phyloP scores from a whole-genome alignment of 2,329 filamentous ascomycete genomes.

The Fusarium torreyae region DNA sequence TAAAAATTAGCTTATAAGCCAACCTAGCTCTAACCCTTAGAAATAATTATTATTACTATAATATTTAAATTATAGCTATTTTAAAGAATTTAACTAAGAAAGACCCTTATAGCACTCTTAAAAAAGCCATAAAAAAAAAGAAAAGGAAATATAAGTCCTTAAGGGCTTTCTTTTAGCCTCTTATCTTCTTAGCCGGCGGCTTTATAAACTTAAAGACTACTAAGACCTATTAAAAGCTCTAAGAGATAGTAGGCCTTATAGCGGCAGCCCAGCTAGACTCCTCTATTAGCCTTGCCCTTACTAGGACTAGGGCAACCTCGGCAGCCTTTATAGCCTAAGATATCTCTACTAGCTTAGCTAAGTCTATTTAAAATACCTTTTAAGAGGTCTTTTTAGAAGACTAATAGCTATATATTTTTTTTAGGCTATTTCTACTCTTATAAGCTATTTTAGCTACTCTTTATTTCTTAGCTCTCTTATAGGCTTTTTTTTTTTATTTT shows the following conservation, averaged over 20 bases:
- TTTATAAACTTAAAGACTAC: conserved; percentile 10
- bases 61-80: conserved; percentile 3
- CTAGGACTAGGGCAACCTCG: neutral
- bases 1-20: neutral
- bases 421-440: too few relatives aligned
- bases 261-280: neutral
- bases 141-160: neutral
- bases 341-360: neutral
- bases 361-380: neutral
- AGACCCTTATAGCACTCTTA: neutral
- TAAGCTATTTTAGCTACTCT: neutral
- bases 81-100: neutral
- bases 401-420: neutral
- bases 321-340: conserved; percentile 5
- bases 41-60: neutral
- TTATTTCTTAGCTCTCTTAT: neutral
- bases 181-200: conserved; percentile 7
- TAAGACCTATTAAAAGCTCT: conserved; percentile 10
- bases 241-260: neutral
- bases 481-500: neutral
- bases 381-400: neutral
- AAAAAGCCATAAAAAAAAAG: neutral
- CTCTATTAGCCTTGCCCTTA: neutral
- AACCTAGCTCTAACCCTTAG: neutral
- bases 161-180: conserved; percentile 6